A percentile compares a stretch with the other conserved stretches of the same genome.
Conservation (phyloP, 495 filamentous ascomycete genomes). For the Hypomontagnella monticulosa region DNA sequence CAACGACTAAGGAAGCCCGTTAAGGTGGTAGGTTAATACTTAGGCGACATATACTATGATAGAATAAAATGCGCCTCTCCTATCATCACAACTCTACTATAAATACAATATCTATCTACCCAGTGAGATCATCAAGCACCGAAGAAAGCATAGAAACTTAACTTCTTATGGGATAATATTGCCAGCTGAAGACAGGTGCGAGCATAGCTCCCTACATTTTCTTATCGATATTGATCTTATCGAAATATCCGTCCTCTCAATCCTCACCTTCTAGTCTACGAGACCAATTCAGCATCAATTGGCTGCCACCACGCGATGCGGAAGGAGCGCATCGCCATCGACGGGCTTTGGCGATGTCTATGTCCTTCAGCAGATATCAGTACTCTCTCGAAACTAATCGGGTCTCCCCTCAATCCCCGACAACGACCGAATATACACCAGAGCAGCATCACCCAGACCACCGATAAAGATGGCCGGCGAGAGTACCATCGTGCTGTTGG, state of each 20-base stretch:
- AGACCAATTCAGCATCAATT: constrained; percentile 10
- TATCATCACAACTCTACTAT: too few species aligned
- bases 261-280: not conserved
- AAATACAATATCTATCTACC: too few species aligned
- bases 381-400: constrained; percentile 41
- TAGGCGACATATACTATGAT: too few species aligned
- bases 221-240: constrained; percentile 7
- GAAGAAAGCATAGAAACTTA: too few species aligned
- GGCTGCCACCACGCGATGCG: constrained; percentile 50
- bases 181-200: too few species aligned
- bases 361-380: constrained; percentile 65
- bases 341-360: constrained; percentile 74
- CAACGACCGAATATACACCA: constrained; percentile 14
- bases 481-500: constrained; percentile 9
- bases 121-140: too few species aligned
- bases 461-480: constrained; percentile 25
- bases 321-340: constrained; percentile 58
- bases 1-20: too few species aligned
- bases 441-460: constrained; percentile 1
- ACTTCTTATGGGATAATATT: too few species aligned
- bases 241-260: not conserved
- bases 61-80: too few species aligned
- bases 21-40: too few species aligned
- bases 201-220: too few species aligned
- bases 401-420: constrained; percentile 24